Percentiles rank a stretch among this genome's conserved stretches.
phyloP scores from a whole-genome alignment of 2,329 filamentous ascomycete species.

The Trichoderma sp. region DNA sequence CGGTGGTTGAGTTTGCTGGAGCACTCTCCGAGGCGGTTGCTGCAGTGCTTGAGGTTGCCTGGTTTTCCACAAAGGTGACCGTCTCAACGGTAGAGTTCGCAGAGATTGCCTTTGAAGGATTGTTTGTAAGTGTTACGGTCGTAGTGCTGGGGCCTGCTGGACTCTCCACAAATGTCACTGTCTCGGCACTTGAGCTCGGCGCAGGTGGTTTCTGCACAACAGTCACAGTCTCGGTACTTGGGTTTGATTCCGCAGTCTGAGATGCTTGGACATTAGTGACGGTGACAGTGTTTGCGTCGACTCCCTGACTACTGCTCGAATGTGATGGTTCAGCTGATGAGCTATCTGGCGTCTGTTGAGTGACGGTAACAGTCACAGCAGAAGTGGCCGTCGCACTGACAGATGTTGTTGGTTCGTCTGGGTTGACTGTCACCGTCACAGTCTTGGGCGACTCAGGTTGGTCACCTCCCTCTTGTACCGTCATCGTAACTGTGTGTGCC shows the following conservation, averaged over 20 bases:
- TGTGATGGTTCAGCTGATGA: not conserved
- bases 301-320: not conserved
- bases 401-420: not conserved
- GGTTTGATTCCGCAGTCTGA: not conserved
- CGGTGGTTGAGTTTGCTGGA: not conserved
- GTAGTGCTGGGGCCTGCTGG: not conserved
- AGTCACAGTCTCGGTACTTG: not conserved
- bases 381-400: not conserved
- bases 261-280: not conserved
- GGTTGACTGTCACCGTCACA: conserved; percentile 20
- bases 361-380: not conserved
- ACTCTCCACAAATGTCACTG: not conserved
- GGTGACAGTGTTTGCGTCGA: not conserved
- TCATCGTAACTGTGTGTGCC: conserved; percentile 24
- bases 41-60: not conserved
- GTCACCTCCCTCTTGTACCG: conserved; percentile 23
- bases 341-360: not conserved
- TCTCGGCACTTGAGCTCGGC: not conserved
- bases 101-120: not conserved
- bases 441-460: conserved; percentile 20
- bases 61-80: not conserved
- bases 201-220: not conserved
- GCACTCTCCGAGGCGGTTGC: not conserved
- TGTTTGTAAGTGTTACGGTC: not conserved
- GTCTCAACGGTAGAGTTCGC: not conserved